These are phyloP conservation scores for Aureococcus anophagefferens DNA, from an alignment of 108 stramenopile species.

Conservation along the genomic window DNA sequence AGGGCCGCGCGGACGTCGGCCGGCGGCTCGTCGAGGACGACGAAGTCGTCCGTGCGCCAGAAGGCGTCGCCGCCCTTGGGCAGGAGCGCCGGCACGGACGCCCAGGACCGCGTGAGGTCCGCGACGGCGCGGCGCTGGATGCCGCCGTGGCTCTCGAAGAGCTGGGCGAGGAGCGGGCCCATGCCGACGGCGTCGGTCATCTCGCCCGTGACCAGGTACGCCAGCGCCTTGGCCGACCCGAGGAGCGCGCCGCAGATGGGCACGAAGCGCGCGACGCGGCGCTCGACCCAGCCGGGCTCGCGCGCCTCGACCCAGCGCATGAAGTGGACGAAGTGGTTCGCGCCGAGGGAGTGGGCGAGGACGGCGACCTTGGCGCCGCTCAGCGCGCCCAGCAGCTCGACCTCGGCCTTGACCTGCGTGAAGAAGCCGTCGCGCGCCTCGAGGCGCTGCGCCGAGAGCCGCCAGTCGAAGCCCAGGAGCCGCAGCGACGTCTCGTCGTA, in stretches of 20 bases:
- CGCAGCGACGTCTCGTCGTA: conserved; percentile 64
- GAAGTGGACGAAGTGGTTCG: conserved; percentile 59
- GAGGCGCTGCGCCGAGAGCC: conserved; percentile 56
- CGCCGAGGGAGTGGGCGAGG: conserved; percentile 68
- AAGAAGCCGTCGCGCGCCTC: conserved; percentile 73
- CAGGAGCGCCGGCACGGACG: conserved; percentile 59
- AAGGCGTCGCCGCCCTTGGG: conserved; percentile 69
- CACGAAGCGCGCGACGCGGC: conserved; percentile 61
- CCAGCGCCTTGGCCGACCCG: conserved; percentile 66
- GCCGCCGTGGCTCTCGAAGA: conserved; percentile 42
- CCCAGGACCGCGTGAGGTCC: conserved; percentile 55
- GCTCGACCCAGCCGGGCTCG: conserved; percentile 52
- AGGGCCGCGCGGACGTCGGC: too few relatives aligned
- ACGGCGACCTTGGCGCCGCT: conserved; percentile 48
- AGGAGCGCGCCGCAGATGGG: conserved; percentile 79
- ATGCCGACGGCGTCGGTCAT: conserved; percentile 67
- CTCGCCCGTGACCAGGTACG: conserved; percentile 70
- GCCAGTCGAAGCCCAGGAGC: conserved; percentile 79
- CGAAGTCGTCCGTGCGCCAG: conserved; percentile 36
- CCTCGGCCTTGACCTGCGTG: conserved; percentile 36
- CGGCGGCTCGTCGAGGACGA: too few relatives aligned
- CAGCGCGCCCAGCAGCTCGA: conserved; percentile 31
- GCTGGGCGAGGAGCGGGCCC: conserved; percentile 41
- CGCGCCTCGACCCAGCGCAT: conserved; percentile 63
- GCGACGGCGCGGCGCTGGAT: conserved; percentile 35